Evolutionary conservation across 805 yeast genomes (phyloP).

Genomic region (Candida cerambycidarum): DNA sequence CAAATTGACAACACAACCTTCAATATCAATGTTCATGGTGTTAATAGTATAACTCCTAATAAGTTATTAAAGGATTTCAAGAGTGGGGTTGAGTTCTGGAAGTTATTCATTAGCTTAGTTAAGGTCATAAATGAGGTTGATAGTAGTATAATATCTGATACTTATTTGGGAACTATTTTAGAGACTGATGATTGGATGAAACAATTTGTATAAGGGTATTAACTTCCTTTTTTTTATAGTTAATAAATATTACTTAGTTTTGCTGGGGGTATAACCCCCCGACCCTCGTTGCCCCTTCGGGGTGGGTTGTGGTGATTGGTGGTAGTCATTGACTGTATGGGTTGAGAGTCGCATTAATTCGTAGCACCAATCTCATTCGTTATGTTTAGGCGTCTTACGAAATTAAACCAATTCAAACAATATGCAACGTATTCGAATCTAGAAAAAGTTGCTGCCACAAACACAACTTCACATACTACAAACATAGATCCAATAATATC

Average conservation of each 20-base stretch:
- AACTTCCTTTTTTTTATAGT: neutral
- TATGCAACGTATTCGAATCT: no score
- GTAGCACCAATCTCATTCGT: no score
- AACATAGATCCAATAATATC: no score
- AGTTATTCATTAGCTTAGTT: conserved; percentile 27
- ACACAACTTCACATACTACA: no score
- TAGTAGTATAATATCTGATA: conserved; percentile 23
- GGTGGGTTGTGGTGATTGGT: no score
- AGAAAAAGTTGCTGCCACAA: neutral
- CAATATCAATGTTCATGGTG: conserved; percentile 42
- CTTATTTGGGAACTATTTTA: conserved; percentile 21
- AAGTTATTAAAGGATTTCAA: conserved; percentile 33
- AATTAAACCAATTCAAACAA: no score
- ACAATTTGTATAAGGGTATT: conserved; percentile 18
- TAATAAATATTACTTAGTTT: no score
- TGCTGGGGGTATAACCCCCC: no score
- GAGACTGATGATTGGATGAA: conserved; percentile 34
- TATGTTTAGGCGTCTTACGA: no score
- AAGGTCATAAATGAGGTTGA: conserved; percentile 28
- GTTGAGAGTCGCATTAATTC: no score
- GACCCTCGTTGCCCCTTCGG: no score
- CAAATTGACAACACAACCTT: conserved; percentile 39
- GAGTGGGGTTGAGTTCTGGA: conserved; percentile 37
- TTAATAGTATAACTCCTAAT: conserved; percentile 35
- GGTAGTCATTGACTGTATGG: no score